Conservation (phyloP, 352 stramenopile species). For the Pythium dissimile region DNA sequence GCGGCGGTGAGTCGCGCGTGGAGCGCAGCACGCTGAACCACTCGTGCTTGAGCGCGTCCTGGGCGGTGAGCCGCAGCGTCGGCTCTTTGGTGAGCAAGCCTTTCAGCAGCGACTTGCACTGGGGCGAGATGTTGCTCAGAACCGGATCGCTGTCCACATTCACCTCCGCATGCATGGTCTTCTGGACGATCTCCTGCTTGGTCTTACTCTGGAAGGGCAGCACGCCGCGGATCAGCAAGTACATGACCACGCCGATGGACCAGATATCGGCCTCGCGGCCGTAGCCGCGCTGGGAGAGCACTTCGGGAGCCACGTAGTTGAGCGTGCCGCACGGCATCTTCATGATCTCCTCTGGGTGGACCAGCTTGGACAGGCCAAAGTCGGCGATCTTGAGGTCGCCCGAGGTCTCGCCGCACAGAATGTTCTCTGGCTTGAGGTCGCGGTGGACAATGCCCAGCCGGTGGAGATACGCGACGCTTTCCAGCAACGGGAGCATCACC, state of each 20-base stretch:
- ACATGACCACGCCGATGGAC: constrained; percentile 93
- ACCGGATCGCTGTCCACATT: constrained; percentile 67
- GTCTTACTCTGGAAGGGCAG: constrained; percentile 91
- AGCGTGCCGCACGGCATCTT: constrained; percentile 92
- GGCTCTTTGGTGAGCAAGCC: constrained; percentile 85
- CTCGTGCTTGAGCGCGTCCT: constrained; percentile 74
- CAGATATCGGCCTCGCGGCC: constrained; percentile 90
- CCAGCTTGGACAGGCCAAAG: constrained; percentile 92
- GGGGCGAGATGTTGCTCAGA: constrained; percentile 53
- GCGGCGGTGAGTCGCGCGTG: constrained; percentile 16
- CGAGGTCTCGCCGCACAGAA: constrained; percentile 85
- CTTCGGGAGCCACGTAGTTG: constrained; percentile 93
- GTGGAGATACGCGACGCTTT: constrained; percentile 90
- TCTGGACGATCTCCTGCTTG: constrained; percentile 92
- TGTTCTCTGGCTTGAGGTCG: constrained; percentile 88
- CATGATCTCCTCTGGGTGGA: constrained; percentile 91
- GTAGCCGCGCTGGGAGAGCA: constrained; percentile 87
- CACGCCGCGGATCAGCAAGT: constrained; percentile 82
- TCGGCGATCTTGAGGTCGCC: constrained; percentile 90
- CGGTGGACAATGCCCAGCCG: constrained; percentile 89
- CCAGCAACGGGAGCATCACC: constrained; percentile 85
- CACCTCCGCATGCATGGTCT: constrained; percentile 84
- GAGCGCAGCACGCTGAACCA: too few species aligned
- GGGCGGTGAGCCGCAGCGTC: constrained; percentile 67
- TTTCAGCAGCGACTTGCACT: constrained; percentile 66